Evolutionary conservation across 345 rosid genomes (phyloP).

Genomic region (Salix suchowensis): DNA sequence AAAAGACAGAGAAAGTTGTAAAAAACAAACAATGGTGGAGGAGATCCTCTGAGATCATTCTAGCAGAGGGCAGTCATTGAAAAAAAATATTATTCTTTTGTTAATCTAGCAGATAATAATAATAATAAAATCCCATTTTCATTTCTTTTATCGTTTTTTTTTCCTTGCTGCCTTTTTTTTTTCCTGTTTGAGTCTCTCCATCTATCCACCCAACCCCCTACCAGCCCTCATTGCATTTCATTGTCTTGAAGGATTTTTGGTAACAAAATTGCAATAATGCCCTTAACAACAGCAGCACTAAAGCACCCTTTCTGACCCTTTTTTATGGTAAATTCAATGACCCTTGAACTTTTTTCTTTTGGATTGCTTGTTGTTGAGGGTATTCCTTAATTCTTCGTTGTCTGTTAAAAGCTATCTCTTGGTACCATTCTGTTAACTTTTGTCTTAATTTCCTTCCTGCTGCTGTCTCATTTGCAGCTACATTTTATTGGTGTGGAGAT

Average conservation of each 20-base stretch:
- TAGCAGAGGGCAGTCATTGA: constrained; percentile 46
- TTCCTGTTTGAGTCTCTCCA: constrained; percentile 29
- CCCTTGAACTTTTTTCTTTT: constrained; percentile 23
- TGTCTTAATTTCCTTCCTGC: constrained; percentile 7
- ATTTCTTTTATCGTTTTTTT: not conserved
- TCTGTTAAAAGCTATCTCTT: not conserved
- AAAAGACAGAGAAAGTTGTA: constrained; percentile 5
- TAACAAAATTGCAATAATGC: constrained; percentile 9
- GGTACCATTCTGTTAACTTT: not conserved
- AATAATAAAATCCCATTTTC: not conserved
- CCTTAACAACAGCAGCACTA: constrained; percentile 10
- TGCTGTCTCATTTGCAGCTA: constrained; percentile 20
- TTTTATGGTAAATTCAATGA: constrained; percentile 18
- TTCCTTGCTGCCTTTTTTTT: not conserved
- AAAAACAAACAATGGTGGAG: constrained; percentile 53
- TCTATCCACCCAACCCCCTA: constrained; percentile 14
- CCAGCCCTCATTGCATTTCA: constrained; percentile 12
- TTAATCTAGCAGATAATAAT: not conserved
- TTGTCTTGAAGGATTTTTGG: not conserved
- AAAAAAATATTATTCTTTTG: constrained; percentile 3
- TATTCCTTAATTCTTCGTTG: constrained; percentile 37
- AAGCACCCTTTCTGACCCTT: constrained; percentile 18
- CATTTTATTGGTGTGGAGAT: constrained; percentile 17
- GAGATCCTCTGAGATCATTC: constrained; percentile 78
- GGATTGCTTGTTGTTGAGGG: constrained; percentile 58